These are phyloP conservation scores for Phytophthora citrophthora DNA, from an alignment of 352 stramenopile species.

Conservation along the genomic window DNA sequence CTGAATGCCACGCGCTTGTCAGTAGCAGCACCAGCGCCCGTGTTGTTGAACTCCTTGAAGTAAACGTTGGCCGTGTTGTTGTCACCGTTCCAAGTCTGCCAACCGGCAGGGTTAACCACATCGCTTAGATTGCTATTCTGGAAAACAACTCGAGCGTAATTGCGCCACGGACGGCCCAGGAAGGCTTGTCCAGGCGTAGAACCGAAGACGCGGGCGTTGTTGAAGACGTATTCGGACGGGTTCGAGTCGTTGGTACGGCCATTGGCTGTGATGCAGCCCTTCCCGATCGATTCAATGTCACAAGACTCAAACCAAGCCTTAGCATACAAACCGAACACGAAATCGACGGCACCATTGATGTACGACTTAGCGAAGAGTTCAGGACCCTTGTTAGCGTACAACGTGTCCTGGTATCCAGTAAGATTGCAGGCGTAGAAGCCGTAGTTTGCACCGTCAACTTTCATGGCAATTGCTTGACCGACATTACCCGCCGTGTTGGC, in stretches of 20 bases:
- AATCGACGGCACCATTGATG: conserved; percentile 23
- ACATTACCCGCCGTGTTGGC: conserved; percentile 18
- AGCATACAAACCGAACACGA: conserved; percentile 23
- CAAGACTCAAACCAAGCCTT: conserved; percentile 32
- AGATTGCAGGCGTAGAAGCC: conserved; percentile 29
- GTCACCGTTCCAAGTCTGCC: conserved; percentile 18
- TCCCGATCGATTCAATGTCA: conserved; percentile 18
- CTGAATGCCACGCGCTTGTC: conserved; percentile 26
- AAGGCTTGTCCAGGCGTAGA: conserved; percentile 7
- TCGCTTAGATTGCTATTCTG: conserved; percentile 26
- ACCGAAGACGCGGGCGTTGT: conserved; percentile 20
- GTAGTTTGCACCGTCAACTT: conserved; percentile 16
- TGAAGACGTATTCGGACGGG: conserved; percentile 28
- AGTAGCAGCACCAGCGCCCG: conserved; percentile 7
- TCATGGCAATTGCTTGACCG: conserved; percentile 20
- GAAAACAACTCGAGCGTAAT: conserved; percentile 25
- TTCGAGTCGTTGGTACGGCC: conserved; percentile 21
- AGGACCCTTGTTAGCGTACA: conserved; percentile 18
- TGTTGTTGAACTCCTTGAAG: conserved; percentile 30
- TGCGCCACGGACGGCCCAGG: conserved; percentile 20
- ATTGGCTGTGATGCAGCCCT: conserved; percentile 17
- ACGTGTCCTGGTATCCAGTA: conserved; percentile 25
- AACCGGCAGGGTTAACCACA: conserved; percentile 20
- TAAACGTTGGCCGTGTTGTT: conserved; percentile 23
- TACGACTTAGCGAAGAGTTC: conserved; percentile 24